Base-by-base conservation (phyloP, 2,329 filamentous ascomycete genomes). In the Penicillium sp. region DNA sequence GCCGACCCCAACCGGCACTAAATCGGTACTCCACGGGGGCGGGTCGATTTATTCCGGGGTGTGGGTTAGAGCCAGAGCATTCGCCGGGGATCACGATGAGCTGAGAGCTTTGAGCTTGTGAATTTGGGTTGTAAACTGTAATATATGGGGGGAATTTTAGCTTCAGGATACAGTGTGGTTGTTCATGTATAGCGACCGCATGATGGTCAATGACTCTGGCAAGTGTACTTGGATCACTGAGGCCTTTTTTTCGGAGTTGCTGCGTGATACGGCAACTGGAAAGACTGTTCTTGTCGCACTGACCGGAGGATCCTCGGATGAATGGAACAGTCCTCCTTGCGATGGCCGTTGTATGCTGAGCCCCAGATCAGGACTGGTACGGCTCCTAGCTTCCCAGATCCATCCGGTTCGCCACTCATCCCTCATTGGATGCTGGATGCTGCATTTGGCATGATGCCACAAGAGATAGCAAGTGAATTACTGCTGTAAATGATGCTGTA, bases 1-100 rank as follows among this genome's bases (percentile, higher is more conserved):
- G 75, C 77, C 22, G 63, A 66, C 2, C 73, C 75, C 69, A 69
- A 37, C 50, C 17, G 48, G 5, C 53, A 15, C 39, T 45, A 35
- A 35, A 8, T 20, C n/a, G 11, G 3, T 35, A 49, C 42, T 55
- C 53, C 53, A 55, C 28, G 42, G 49, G 49, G 49, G 34, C 14
- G 35, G 35, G 22, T 52, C 49, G n/a, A 22, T 22, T 20, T 34
- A 37, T 25, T 38, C 48, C 34, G 49, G 34, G 49, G 34, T 52
- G 49, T 28, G 49, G 49, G 49, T 52, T 20, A n/a, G 31, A 52
- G 35, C 34, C 20, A 3, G 17, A 39, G 34, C 10, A 39, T 39
- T 52, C n/a, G 34, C 28, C n/a, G 31, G 34, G 20, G 35, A 51
- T 22, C 35, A 39, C 12, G 28, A 51, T 20, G 31, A 22, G 15